Evolutionary conservation across 768 basidiomycete genomes (phyloP).

Genomic region (Auricularia auricula-judae): DNA sequence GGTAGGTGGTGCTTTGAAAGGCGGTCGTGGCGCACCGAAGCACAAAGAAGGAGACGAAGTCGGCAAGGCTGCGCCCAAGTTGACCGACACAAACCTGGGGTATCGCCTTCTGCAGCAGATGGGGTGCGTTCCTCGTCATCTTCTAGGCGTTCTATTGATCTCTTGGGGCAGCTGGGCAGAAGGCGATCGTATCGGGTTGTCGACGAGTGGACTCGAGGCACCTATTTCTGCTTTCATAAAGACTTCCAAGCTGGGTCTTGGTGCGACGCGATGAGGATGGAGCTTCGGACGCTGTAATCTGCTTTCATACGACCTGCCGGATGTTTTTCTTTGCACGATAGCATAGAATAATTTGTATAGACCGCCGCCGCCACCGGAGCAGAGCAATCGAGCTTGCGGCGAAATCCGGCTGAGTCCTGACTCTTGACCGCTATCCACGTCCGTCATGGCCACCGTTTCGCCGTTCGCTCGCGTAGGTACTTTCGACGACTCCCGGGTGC

Average conservation of each 20-base stretch:
- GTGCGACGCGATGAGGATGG: constrained; percentile 30
- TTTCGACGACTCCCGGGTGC: constrained; percentile 27
- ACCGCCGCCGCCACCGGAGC: too few relatives aligned
- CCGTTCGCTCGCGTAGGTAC: constrained; percentile 31
- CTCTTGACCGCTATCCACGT: too few relatives aligned
- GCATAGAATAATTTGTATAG: too few relatives aligned
- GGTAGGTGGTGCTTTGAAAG: constrained; percentile 23
- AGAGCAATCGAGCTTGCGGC: too few relatives aligned
- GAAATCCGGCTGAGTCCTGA: too few relatives aligned
- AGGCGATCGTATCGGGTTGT: constrained; percentile 60
- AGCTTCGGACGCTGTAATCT: background rate
- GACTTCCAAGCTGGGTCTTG: constrained; percentile 73
- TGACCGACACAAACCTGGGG: constrained; percentile 70
- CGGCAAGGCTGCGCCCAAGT: constrained; percentile 78
- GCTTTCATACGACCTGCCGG: background rate
- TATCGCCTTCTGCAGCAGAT: constrained; percentile 80
- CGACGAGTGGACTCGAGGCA: constrained; percentile 49
- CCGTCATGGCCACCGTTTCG: constrained; percentile 27
- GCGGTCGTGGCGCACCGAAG: constrained; percentile 28
- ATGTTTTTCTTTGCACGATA: too few relatives aligned
- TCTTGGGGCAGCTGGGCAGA: constrained; percentile 49
- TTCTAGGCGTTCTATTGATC: background rate
- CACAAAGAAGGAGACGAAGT: constrained; percentile 82
- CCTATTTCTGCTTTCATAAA: constrained; percentile 83
- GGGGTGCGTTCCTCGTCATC: constrained; percentile 37